phyloP scores from a whole-genome alignment of 208 protist genomes.

The Trypanosoma conorhini region DNA sequence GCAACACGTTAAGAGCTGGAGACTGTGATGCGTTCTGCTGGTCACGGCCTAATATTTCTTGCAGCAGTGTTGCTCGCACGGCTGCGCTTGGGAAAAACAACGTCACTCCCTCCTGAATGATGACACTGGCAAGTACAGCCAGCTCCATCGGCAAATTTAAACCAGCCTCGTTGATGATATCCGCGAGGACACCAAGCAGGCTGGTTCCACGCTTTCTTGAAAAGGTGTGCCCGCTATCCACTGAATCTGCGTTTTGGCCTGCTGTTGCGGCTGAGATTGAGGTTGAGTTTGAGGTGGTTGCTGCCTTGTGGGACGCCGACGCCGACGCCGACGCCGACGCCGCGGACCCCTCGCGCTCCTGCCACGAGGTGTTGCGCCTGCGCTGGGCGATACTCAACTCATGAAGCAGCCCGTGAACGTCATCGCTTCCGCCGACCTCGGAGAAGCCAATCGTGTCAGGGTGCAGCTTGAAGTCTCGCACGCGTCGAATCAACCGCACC shows the following conservation, averaged over 20 bases:
- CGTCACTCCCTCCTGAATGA: conserved; percentile 67
- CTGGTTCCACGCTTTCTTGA: conserved; percentile 24
- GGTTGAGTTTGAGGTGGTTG: too few relatives aligned
- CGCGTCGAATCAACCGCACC: conserved; percentile 66
- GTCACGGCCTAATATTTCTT: conserved; percentile 48
- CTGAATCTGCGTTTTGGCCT: neutral
- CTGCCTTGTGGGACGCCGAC: neutral
- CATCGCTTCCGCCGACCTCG: conserved; percentile 22
- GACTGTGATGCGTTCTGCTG: conserved; percentile 16
- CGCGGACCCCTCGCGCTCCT: neutral
- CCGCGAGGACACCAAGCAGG: conserved; percentile 62
- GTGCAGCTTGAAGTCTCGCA: conserved; percentile 69
- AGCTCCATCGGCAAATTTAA: conserved; percentile 50
- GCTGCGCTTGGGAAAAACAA: conserved; percentile 74
- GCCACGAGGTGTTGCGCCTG: conserved; percentile 15
- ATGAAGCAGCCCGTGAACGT: conserved; percentile 17
- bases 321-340: neutral
- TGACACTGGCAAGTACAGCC: conserved; percentile 43
- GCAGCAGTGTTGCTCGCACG: conserved; percentile 57
- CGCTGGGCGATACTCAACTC: conserved; percentile 30
- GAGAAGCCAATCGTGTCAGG: conserved; percentile 58
- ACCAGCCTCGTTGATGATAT: conserved; percentile 76
- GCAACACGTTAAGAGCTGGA: conserved; percentile 24
- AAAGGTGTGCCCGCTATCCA: neutral
- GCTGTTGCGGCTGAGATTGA: neutral